A percentile compares a stretch with the other conserved stretches of the same genome.
phyloP scores from a whole-genome alignment of 1,139 yeast genomes.

The Suhomyces choctaworum region DNA sequence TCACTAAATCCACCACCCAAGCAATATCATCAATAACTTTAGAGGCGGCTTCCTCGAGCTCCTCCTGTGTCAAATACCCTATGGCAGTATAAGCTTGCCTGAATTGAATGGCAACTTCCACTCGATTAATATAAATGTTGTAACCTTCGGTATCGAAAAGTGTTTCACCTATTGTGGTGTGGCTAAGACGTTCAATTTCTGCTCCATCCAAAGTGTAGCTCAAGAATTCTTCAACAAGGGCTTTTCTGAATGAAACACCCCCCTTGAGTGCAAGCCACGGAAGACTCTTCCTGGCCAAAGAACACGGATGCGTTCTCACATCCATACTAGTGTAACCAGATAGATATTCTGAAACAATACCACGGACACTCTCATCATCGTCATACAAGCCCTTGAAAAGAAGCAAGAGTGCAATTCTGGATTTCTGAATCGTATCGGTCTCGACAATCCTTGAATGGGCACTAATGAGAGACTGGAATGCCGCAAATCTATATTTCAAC shows the following conservation, averaged over 20 bases:
- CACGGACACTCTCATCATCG: slow-evolving; percentile 57
- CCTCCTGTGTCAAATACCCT: background rate
- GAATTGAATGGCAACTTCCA: slow-evolving; percentile 11
- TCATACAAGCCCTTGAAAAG: slow-evolving; percentile 45
- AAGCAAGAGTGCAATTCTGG: slow-evolving; percentile 9
- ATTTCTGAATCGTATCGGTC: slow-evolving; percentile 1
- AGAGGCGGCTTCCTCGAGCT: background rate
- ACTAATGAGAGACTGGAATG: slow-evolving; percentile 46
- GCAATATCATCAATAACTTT: slow-evolving; percentile 1
- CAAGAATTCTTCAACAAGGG: slow-evolving; percentile 4
- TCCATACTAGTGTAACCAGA: slow-evolving; percentile 22
- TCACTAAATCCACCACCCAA: slow-evolving; percentile 7
- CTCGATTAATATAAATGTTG: slow-evolving; percentile 31
- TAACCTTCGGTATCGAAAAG: slow-evolving; percentile 36
- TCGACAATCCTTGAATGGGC: slow-evolving; percentile 7
- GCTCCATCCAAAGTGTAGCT: background rate
- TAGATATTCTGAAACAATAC: slow-evolving; percentile 34
- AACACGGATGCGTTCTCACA: slow-evolving; percentile 24
- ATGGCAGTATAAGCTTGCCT: slow-evolving; percentile 1
- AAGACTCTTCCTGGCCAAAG: slow-evolving; percentile 18
- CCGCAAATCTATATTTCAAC: slow-evolving; percentile 47
- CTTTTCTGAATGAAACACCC: slow-evolving; percentile 1
- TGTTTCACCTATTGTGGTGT: slow-evolving; percentile 9
- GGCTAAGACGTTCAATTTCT: slow-evolving; percentile 2
- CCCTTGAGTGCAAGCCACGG: background rate